Base-by-base conservation (phyloP, 306 rosid genomes). In the Prunus mongolica region DNA sequence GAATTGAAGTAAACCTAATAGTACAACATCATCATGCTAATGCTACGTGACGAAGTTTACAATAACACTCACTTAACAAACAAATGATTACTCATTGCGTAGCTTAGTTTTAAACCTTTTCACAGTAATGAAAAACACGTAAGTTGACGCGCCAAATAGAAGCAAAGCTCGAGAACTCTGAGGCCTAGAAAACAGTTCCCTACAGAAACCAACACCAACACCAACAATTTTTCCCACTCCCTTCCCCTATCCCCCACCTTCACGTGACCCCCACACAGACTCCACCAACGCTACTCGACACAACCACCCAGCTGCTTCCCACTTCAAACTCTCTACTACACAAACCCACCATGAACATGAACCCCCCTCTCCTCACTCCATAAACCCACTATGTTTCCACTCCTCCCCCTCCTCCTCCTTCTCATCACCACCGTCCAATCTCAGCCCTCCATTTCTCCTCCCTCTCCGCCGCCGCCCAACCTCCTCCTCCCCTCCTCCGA, bases 401-500 rank as follows among this genome's bases (percentile, higher is more conserved):
- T 60, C 55, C 67, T 66, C 46, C 25, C 12, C 45, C 70, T 58
- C 65, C 9, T 19, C 46, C 3, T 19, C 46, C 3, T 50, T 68
- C 4, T 27, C 57, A n/a, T 13, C 75, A 3, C 41, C 67, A 50
- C 69, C 74, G 69, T 56, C 76, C 67, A 56, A 6, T 38, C 54
- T 45, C 60, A 24, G 12, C 12, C 72, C 46, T 4, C 67, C 47
- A 11, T 38, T 64, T 67, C 69, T 4, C 12, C 63, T 4, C 4
- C 77, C 61, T 79, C 84, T 41, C 6, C 82, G 25, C 74, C 75
- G 54, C 67, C 64, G 11, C 71, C 12, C 3, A 41, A 27, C 61
- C 71, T 8, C 61, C 69, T 72, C 1, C 75, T 66, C 18, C 73
- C 79, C 0, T 87, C 89, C 0, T 77, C 90, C 67, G 98, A 94